A percentile compares a stretch with the other conserved stretches of the same genome.
Conservation (phyloP, 768 basidiomycete species). For the Serendipita sp. region DNA sequence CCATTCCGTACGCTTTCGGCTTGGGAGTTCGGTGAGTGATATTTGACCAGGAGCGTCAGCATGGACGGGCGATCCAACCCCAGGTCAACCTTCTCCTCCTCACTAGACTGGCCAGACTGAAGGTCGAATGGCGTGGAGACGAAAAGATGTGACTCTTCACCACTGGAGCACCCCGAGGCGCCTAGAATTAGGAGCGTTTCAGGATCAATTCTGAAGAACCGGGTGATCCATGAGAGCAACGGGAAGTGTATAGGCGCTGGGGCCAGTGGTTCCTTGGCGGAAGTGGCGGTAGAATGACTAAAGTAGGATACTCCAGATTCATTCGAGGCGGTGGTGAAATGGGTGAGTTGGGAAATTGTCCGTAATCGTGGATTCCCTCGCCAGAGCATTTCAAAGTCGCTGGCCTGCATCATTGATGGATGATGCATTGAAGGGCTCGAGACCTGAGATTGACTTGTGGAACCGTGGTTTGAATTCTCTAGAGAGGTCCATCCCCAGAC, state of each 20-base stretch:
- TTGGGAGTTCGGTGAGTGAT: too few relatives aligned
- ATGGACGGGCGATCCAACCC: too few relatives aligned
- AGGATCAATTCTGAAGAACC: neutral
- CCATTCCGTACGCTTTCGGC: too few relatives aligned
- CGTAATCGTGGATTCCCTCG: neutral
- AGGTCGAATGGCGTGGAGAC: neutral
- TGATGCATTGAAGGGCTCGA: neutral
- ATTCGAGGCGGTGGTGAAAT: neutral
- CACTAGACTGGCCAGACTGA: too few relatives aligned
- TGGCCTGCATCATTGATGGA: neutral
- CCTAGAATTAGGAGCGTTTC: neutral
- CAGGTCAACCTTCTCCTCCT: too few relatives aligned
- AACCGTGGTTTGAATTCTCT: neutral
- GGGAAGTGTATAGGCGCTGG: neutral
- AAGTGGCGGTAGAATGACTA: neutral
- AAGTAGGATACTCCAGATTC: neutral
- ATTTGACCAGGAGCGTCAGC: too few relatives aligned
- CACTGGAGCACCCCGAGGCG: neutral
- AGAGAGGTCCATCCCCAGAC: constrained; percentile 1
- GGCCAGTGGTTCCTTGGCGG: neutral
- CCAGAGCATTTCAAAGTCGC: neutral
- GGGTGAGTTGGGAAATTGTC: constrained; percentile 1
- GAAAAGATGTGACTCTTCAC: neutral
- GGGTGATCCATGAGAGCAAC: neutral
- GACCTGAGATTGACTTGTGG: neutral